Evolutionary conservation across 805 yeast species (phyloP), one percentile per base, ranked within the genome.

Genomic region (Wickerhamiella azyma): DNA sequence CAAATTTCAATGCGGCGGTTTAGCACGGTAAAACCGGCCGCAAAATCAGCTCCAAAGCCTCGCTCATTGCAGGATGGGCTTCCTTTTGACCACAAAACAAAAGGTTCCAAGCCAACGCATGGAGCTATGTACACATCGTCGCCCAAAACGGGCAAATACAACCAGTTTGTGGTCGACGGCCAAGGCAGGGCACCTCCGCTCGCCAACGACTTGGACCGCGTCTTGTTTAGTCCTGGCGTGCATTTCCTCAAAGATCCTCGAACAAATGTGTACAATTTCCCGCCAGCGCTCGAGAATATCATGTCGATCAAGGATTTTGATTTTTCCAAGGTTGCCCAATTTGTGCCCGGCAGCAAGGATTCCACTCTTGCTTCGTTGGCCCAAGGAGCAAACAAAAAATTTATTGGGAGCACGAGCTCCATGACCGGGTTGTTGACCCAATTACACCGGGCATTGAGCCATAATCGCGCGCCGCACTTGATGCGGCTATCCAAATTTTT

Each of bases 361-460:
- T 50, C 57, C 10, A 56, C 56, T 0, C 66, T 89, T 40, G 55
- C 72, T 1, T 45, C 66, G 4, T 59, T 81, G 9, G 78, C 89
- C 0, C 52, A 54, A 7, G 50, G 60, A 13, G 26, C 57, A 7
- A 53, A 56, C 14, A 50, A 50, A 26, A 58, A 61, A 47, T 89
- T 70, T 58, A 75, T 73, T 48, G 82, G 94, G 1, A 85, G 96
- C 1, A 86, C 97, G 0, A 82, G 94, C 16, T 82, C 95, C 1
- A 73, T 89, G 83, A 88, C 97, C 0, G 70, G 79, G 1, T 63
- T 79, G 0, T 68, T 89, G 39, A 68, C 78, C 2, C 94, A 86
- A 42, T 66, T 89, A 48, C 96, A 92, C 62, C 70, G 69, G 49
- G 64, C 84, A 9, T 58, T 92, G 35, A 76, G 85, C 7, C 77